A percentile compares a stretch with the other conserved stretches of the same genome.
Conservation (phyloP, 2,329 filamentous ascomycete genomes). For the Cadophora sp. region DNA sequence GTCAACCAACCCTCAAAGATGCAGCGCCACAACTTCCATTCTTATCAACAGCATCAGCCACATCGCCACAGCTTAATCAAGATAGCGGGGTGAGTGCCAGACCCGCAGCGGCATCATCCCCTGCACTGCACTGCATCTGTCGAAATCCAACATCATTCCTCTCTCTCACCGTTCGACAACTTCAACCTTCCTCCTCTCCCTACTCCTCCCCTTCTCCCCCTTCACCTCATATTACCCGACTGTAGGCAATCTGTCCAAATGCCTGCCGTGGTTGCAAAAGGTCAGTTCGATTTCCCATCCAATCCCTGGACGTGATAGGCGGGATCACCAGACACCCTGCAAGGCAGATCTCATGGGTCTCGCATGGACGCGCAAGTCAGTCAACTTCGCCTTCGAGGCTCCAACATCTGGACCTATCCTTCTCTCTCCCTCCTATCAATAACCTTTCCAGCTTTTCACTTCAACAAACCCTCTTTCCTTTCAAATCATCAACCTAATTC, state of each 20-base stretch:
- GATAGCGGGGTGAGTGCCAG: not conserved
- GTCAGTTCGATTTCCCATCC: constrained; percentile 32
- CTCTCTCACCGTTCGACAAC: not conserved
- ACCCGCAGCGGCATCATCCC: not conserved
- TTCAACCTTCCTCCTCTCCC: not conserved
- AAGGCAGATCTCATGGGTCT: constrained; percentile 17
- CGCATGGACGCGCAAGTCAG: constrained; percentile 21
- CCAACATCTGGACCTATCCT: constrained; percentile 11
- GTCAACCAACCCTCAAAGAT: not conserved
- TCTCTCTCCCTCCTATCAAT: constrained; percentile 3
- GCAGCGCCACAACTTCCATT: not conserved
- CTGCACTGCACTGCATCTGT: not conserved
- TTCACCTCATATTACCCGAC: not conserved
- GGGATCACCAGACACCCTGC: constrained; percentile 26
- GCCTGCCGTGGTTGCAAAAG: constrained; percentile 42
- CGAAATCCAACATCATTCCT: constrained; percentile 1
- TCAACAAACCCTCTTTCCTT: constrained; percentile 12
- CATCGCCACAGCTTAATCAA: not conserved
- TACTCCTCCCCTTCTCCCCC: not conserved
- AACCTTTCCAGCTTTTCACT: not conserved
- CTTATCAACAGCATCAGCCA: not conserved
- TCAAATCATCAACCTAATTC: constrained; percentile 11
- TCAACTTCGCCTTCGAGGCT: constrained; percentile 26
- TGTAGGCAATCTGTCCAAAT: constrained; percentile 33
- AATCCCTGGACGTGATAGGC: constrained; percentile 27